Base-by-base conservation (phyloP, 2,329 filamentous ascomycete species). In the Aspergillus aculeatus region DNA sequence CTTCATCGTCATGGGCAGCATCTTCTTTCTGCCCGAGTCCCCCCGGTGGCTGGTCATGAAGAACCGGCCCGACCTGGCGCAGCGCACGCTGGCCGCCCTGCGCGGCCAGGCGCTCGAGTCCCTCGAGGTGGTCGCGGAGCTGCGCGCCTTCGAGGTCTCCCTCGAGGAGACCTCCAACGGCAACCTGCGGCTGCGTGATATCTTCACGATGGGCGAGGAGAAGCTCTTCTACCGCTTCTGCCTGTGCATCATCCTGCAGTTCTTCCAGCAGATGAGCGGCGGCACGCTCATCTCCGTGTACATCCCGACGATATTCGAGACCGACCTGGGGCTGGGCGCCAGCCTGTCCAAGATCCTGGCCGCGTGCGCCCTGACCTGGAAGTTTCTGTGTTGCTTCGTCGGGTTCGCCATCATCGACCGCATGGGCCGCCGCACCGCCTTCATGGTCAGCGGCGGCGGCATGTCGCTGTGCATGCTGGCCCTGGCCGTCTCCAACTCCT, bases 141-240 rank as follows among this genome's bases (percentile, higher is more conserved):
- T 84, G 3, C 71, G 73, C 2, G 79, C 76, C 31, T 83, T 84
- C 29, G 79, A 79, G 57, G 73, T 74, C 0, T 78, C 79, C 2
- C 65, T 79, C 16, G 78, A 80, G 56, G 78, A 5, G 68, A 68
- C 38, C 63, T 71, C 74, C 72, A 44, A 78, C 79, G 66, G 79
- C 78, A 21, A 75, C 71, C 10, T 83, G 5, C 49, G 29, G 7
- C 50, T 84, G 68, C 65, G 70, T 3, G 82, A 83, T 56, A 75
- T 84, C 32, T 84, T 85, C 72, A 83, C 78, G 61, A 81, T 81
- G 75, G 77, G 75, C 57, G 76, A 80, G 57, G 74, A 82, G 59
- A 75, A 80, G 24, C 76, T 81, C 64, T 75, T 83, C 52, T 79
- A 83, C 69, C 78, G 81, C 32, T 77, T 78, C 6, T 58, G 77